Percentiles rank a stretch among this genome's conserved stretches.
These are phyloP conservation scores for Ceratocystis smalleyi DNA, from an alignment of 2,329 filamentous ascomycete genomes.

Conservation along the genomic window DNA sequence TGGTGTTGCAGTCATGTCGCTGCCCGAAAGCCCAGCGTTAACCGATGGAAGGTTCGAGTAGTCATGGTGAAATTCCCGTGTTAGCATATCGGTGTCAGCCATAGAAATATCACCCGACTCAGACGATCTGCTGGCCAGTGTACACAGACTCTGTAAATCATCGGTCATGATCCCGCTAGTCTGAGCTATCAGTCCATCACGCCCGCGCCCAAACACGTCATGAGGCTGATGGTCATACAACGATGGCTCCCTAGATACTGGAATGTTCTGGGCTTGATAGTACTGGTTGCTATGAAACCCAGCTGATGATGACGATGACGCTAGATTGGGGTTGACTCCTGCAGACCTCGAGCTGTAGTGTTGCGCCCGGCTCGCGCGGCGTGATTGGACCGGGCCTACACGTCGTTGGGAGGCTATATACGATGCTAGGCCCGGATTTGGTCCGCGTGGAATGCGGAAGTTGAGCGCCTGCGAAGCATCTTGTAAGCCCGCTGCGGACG, in stretches of 20 bases:
- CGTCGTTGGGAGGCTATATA: conserved; percentile 26
- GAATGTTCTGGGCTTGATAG: neutral
- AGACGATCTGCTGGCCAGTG: conserved; percentile 22
- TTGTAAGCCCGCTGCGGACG: conserved; percentile 5
- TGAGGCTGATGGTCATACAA: conserved; percentile 17
- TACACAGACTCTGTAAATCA: conserved; percentile 25
- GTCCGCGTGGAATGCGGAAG: conserved; percentile 26
- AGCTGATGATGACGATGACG: conserved; percentile 1
- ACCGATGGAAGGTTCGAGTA: conserved; percentile 5
- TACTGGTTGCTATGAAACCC: conserved; percentile 3
- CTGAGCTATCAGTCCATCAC: conserved; percentile 17
- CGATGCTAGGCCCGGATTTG: conserved; percentile 24
- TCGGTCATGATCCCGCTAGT: conserved; percentile 26
- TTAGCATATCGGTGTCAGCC: conserved; percentile 24
- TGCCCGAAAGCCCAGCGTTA: conserved; percentile 19
- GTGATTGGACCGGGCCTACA: conserved; percentile 21
- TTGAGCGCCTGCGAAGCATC: conserved; percentile 23
- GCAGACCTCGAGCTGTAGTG: conserved; percentile 13
- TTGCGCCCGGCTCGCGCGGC: conserved; percentile 3
- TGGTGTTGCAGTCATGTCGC: conserved; percentile 2
- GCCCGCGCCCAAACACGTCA: conserved; percentile 7
- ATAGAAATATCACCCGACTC: conserved; percentile 26
- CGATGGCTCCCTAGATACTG: neutral
- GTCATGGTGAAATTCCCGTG: conserved; percentile 18
- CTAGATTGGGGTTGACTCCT: conserved; percentile 10